Evolutionary conservation across 768 basidiomycete species (phyloP).

Genomic region (Phanerochaete sordida): DNA sequence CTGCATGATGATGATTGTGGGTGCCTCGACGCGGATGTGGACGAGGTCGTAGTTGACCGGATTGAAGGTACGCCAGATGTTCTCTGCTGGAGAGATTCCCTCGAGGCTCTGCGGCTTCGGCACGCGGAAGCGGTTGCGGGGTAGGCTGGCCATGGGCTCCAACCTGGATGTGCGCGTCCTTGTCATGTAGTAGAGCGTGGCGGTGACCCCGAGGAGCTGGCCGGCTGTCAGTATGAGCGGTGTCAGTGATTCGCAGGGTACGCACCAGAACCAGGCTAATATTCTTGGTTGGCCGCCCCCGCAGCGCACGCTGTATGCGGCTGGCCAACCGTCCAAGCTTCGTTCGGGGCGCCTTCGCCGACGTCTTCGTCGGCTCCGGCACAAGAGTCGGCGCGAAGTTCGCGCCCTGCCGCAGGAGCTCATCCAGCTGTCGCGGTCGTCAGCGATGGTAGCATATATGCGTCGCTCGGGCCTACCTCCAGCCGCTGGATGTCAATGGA

Average conservation of each 20-base stretch:
- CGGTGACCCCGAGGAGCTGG: conserved; percentile 81
- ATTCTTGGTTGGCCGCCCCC: conserved; percentile 70
- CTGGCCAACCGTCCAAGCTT: conserved; percentile 41
- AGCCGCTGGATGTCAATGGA: conserved; percentile 95
- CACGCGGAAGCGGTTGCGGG: conserved; percentile 23
- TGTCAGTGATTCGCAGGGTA: too few species aligned
- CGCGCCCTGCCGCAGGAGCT: conserved; percentile 75
- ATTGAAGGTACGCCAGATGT: conserved; percentile 77
- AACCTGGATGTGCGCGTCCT: conserved; percentile 28
- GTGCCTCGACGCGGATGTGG: conserved; percentile 78
- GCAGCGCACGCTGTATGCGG: conserved; percentile 45
- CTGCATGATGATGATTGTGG: conserved; percentile 68
- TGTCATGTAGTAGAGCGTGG: conserved; percentile 71
- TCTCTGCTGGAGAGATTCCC: conserved; percentile 48
- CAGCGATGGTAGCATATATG: conserved; percentile 4
- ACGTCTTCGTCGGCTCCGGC: conserved; percentile 15
- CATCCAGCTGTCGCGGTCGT: conserved; percentile 57
- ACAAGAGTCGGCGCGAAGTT: conserved; percentile 46
- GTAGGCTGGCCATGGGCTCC: conserved; percentile 17
- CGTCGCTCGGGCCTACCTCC: conserved; percentile 46
- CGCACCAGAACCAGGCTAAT: conserved; percentile 76
- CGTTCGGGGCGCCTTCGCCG: conserved; percentile 27
- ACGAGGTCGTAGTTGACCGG: conserved; percentile 61
- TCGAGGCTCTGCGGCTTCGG: conserved; percentile 14
- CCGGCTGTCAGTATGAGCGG: too few species aligned